phyloP scores from a whole-genome alignment of 2,329 filamentous ascomycete genomes.

The Diaporthe amygdali region DNA sequence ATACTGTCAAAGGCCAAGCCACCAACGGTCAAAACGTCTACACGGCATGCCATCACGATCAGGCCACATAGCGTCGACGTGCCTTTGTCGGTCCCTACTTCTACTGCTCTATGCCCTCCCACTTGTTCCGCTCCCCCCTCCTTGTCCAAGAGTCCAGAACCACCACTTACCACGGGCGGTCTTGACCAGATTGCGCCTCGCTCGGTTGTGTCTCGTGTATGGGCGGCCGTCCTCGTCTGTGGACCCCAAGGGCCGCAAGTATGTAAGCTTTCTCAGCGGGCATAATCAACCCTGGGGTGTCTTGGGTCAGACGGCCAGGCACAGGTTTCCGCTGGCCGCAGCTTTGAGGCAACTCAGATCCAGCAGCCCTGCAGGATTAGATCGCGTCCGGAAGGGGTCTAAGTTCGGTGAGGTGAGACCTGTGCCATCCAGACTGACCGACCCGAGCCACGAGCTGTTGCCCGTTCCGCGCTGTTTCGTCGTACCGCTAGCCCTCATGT shows the following conservation, averaged over 20 bases:
- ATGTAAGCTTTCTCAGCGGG: slow-evolving; percentile 15
- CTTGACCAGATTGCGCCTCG: slow-evolving; percentile 20
- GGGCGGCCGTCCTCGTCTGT: slow-evolving; percentile 10
- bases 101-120: neutral
- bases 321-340: slow-evolving; percentile 18
- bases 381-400: slow-evolving; percentile 9
- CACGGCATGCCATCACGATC: slow-evolving; percentile 3
- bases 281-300: neutral
- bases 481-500: slow-evolving; percentile 20
- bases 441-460: slow-evolving; percentile 18
- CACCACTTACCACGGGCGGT: neutral
- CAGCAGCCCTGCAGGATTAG: slow-evolving; percentile 19
- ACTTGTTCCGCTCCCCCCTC: neutral
- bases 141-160: neutral
- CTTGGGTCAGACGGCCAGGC: slow-evolving; percentile 11
- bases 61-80: neutral
- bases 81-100: neutral
- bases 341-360: slow-evolving; percentile 15
- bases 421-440: slow-evolving; percentile 14
- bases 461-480: slow-evolving; percentile 17
- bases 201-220: slow-evolving; percentile 23
- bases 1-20: slow-evolving; percentile 15
- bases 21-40: slow-evolving; percentile 14
- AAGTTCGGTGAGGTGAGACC: slow-evolving; percentile 21
- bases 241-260: neutral